These are phyloP conservation scores for Diutina sp. DNA, from an alignment of 1,139 yeast species.

Conservation along the genomic window DNA sequence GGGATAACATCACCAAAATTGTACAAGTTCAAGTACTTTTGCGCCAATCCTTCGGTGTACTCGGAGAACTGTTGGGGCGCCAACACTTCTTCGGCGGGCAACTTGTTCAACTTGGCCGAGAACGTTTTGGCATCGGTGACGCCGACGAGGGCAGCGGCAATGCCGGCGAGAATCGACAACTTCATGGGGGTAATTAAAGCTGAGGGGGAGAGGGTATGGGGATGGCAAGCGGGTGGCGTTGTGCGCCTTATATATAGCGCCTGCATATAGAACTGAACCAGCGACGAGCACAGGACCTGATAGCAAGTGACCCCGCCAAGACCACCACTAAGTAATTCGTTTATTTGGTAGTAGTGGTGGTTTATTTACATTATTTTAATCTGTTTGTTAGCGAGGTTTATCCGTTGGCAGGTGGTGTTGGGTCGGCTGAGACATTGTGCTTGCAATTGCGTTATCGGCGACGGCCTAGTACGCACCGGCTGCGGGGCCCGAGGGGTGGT, in stretches of 20 bases:
- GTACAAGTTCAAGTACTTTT: constrained; percentile 43
- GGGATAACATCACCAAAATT: neutral
- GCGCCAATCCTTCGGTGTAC: constrained; percentile 58
- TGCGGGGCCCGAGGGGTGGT: no score
- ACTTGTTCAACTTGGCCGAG: constrained; percentile 50
- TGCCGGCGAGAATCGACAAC: constrained; percentile 13
- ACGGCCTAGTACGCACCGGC: no score
- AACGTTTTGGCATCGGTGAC: constrained; percentile 47
- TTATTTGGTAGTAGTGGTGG: no score
- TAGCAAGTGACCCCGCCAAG: neutral
- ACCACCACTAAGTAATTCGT: no score
- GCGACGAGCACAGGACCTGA: neutral
- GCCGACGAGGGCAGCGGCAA: constrained; percentile 36
- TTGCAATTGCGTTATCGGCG: no score
- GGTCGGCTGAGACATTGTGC: no score
- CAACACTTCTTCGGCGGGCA: constrained; percentile 48
- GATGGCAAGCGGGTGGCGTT: neutral
- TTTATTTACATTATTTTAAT: no score
- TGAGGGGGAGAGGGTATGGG: constrained; percentile 1
- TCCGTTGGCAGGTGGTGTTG: no score
- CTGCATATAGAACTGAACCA: neutral
- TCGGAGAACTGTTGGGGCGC: constrained; percentile 47
- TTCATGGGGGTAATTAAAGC: constrained; percentile 5
- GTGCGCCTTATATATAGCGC: neutral
- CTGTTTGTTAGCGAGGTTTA: no score